Base-by-base conservation (phyloP, 331 rosid genomes). In the Rhamnella rubrinervis region DNA sequence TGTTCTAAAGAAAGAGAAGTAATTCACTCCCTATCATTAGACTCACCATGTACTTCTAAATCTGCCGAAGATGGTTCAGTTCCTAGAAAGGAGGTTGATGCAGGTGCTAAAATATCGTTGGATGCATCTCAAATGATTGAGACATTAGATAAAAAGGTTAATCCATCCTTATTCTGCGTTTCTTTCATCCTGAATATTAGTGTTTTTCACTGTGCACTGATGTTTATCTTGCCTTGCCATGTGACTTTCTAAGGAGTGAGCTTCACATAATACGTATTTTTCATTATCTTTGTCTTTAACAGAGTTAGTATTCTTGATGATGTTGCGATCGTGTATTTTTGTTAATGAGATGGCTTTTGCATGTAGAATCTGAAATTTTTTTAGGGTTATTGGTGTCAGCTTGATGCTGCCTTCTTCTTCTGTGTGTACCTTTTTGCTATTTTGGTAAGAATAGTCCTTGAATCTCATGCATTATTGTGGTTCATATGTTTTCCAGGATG, bases 21-120 rank as follows among this genome's bases (percentile, higher is more conserved):
- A 65, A 77, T 77, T 75, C 88, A 86, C 40, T 90, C 79, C 11
- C 81, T 80, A 71, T 70, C 81, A 35, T 87, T 88, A 59, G 49
- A 44, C 49, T 44, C 47, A 3, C 47, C 11, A 11, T 87, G 69
- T 26, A 72, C 68, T 76, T 86, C 83, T 74, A 70, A 75, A 67
- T 73, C 77, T 52, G 71, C 72, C 37, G 80, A 71, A 59, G 64
- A 70, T 68, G 82, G 76, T 75, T 70, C 67, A 75, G 50, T 65
- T 28, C 75, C 66, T 4, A 61, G 41, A 55, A 80, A 70, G 73
- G 85, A 75, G 70, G 62, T 47, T 49, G 85, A 57, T 50, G 13
- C 68, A 66, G 74, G 70, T 76, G 68, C 72, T 52, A 67, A 77
- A 71, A 26, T 66, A 65, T 71, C 73, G 78, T 76, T 75, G 67